Conservation (phyloP, 495 filamentous ascomycete species). For the Halenospora varia region DNA sequence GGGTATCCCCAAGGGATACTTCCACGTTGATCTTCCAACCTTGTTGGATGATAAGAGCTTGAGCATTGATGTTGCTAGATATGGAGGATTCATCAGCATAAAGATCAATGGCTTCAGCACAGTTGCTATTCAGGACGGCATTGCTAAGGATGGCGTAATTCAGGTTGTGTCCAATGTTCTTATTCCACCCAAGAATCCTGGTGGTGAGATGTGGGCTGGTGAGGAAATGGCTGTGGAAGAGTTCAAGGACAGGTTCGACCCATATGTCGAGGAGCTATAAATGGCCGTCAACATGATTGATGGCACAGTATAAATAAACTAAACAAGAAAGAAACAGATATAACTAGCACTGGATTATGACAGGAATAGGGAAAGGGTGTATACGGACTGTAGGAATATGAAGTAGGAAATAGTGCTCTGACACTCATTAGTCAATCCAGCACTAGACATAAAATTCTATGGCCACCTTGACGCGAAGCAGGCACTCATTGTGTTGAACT, state of each 20-base stretch:
- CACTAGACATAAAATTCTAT: no score
- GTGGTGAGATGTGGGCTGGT: conserved; percentile 29
- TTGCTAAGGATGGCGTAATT: conserved; percentile 70
- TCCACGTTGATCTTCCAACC: conserved; percentile 65
- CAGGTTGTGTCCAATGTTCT: conserved; percentile 68
- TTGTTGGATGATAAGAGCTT: conserved; percentile 55
- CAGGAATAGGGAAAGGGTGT: neutral
- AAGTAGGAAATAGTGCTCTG: neutral
- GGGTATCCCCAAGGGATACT: conserved; percentile 12
- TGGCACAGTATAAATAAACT: neutral
- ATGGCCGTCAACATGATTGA: no score
- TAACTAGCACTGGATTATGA: neutral
- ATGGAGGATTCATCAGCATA: conserved; percentile 57
- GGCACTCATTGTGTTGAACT: no score
- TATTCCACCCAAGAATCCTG: conserved; percentile 61
- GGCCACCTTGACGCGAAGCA: no score
- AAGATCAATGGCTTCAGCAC: conserved; percentile 63
- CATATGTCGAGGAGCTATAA: conserved; percentile 22
- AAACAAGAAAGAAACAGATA: neutral
- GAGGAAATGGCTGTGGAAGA: conserved; percentile 61
- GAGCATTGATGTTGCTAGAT: conserved; percentile 62
- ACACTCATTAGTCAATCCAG: neutral
- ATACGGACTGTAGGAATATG: neutral
- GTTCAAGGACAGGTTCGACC: conserved; percentile 34
- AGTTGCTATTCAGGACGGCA: conserved; percentile 60